Base-by-base conservation (phyloP, 2,329 filamentous ascomycete species). In the Colletotrichum lentis region DNA sequence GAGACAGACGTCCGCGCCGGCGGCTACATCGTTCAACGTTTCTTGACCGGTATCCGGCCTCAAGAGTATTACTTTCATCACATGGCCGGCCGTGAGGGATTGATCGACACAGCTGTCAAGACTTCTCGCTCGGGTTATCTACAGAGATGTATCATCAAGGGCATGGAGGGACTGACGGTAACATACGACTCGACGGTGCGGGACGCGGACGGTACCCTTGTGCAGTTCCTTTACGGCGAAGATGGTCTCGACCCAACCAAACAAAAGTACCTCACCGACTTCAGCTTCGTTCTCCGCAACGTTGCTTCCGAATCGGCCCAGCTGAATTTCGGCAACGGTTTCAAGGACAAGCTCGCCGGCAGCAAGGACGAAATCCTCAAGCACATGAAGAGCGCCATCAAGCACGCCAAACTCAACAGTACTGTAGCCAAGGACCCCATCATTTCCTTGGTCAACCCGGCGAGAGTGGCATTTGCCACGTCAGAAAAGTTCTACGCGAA, bases 11-110 rank as follows among this genome's bases (percentile, higher is more conserved):
- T 97, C 7, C 87, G 94, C 73, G 96, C 96, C 59, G 94, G 94
- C 74, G 96, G 96, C 20, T 99, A 97, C 80, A 92, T 99, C 71
- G 91, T 92, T 57, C 93, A 96, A 76, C 93, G 96, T 77, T 99
- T 99, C 87, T 91, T 99, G 84, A 99, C 96, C 27, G 96, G 96
- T 69, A 96, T 99, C 70, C 90, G 95, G 62, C 96, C 96, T 5
- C 96, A 99, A 76, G 96, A 99, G 78, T 99, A 97, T 79, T 99
- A 95, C 79, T 99, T 99, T 84, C 96, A 99, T 86, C 94, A 96
- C 79, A 99, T 99, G 96, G 96, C 95, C 76, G 96, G 96, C 74
- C 89, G 96, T 81, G 96, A 99, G 85, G 96, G 96, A 84, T 84
- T 99, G 72, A 99, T 99, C 76, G 96, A 99, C 86, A 99, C 96